phyloP scores from a whole-genome alignment of 164 flowering plant species.

The Taxillus chinensis region DNA sequence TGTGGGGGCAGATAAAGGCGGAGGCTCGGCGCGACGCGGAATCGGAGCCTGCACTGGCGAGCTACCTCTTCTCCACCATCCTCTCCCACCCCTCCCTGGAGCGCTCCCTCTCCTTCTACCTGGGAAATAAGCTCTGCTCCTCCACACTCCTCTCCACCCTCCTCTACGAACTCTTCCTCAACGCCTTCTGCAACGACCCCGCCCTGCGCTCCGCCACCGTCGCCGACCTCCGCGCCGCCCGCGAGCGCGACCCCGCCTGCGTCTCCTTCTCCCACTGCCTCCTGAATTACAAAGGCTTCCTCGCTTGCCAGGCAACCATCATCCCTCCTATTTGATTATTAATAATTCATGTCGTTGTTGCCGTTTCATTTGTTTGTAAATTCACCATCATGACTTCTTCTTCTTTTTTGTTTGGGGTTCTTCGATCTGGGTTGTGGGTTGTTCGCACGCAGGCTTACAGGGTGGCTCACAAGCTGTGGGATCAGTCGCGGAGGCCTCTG shows the following conservation, averaged over 20 bases:
- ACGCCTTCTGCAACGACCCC: constrained; percentile 45
- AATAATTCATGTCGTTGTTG: not conserved
- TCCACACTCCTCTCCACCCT: constrained; percentile 81
- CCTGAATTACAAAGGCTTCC: constrained; percentile 82
- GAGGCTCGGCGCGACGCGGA: constrained; percentile 78
- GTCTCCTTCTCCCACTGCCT: constrained; percentile 75
- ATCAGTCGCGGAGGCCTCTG: constrained; percentile 33
- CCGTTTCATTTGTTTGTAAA: too few relatives aligned
- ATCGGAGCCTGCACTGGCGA: constrained; percentile 76
- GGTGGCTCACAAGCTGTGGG: constrained; percentile 54
- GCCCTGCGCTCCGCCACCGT: constrained; percentile 51
- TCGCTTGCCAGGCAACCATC: constrained; percentile 47
- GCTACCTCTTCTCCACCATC: constrained; percentile 75
- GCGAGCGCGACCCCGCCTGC: constrained; percentile 76
- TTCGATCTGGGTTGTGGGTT: not conserved
- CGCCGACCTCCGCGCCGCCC: constrained; percentile 76
- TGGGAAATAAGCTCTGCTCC: constrained; percentile 78
- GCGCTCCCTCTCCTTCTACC: constrained; percentile 55
- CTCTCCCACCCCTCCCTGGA: constrained; percentile 68
- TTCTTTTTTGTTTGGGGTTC: constrained; percentile 1
- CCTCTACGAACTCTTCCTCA: constrained; percentile 73
- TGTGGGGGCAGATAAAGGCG: constrained; percentile 62
- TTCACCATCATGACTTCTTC: not conserved
- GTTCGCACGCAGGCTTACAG: constrained; percentile 36
- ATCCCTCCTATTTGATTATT: not conserved